Evolutionary conservation across 1,284 basidiomycete genomes (phyloP).

Genomic region (Erythrobasidium hasegawianum): DNA sequence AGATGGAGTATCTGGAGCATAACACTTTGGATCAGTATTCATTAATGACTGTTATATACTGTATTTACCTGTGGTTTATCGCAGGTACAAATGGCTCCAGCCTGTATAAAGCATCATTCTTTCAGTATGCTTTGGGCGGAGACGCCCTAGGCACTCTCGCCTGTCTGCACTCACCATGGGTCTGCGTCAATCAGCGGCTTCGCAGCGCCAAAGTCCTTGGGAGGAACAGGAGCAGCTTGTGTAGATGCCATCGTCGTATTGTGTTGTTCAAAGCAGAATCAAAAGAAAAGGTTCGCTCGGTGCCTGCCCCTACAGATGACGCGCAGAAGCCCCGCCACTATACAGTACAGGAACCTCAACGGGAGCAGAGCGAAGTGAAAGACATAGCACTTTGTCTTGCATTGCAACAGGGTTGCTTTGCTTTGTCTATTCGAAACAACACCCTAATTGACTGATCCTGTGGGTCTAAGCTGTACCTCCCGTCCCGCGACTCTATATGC

Average conservation of each 20-base stretch:
- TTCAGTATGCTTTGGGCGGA: background rate
- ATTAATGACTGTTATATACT: background rate
- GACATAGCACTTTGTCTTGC: background rate
- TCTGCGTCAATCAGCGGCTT: slow-evolving; percentile 32
- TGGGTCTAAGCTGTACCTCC: too few species aligned
- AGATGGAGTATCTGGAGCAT: slow-evolving; percentile 60
- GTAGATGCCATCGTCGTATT: too few species aligned
- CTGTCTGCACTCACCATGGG: slow-evolving; percentile 25
- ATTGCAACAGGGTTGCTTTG: too few species aligned
- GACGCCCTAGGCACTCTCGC: background rate
- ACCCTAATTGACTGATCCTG: too few species aligned
- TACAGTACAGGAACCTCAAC: background rate
- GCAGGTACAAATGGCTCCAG: slow-evolving; percentile 69
- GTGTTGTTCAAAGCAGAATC: background rate
- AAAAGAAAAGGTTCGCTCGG: background rate
- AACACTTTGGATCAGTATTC: background rate
- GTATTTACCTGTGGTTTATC: slow-evolving; percentile 55
- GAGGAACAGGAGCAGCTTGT: background rate
- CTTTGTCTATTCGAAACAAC: too few species aligned
- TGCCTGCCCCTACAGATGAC: slow-evolving; percentile 1
- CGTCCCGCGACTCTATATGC: too few species aligned
- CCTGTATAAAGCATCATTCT: slow-evolving; percentile 48
- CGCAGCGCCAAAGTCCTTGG: slow-evolving; percentile 29
- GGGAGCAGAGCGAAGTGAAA: background rate
- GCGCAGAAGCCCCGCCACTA: background rate